Evolutionary conservation across 2,329 filamentous ascomycete genomes (phyloP), one percentile per base, ranked within the genome.

Genomic region (Karstenula rhodostoma): DNA sequence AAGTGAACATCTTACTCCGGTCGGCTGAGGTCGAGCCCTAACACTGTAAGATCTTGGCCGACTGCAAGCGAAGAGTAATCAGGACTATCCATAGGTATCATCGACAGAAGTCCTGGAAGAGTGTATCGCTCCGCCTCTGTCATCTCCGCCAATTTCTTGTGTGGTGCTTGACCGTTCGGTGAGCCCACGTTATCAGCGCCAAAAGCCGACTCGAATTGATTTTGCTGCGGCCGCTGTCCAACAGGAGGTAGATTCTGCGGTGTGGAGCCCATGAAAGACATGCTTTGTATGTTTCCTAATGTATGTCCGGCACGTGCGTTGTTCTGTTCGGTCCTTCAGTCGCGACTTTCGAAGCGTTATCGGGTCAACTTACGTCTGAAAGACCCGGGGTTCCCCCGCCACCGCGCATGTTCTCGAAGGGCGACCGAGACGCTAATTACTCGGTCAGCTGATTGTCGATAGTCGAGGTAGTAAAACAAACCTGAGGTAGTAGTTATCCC

Each of bases 11-110:
- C 83, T 76, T 81, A 87, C 85, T 87, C 85, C 61, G 84, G 83
- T 61, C 85, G 84, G 66, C 88, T 88, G 58, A 90, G 78, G 71
- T 90, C 87, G 65, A 90, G 79, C 27, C 87, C 88, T 23, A 90
- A 77, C 8, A 84, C 84, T 71, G 85, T 88, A 61, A 90, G 75
- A 72, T 90, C 87, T 72, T 89, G 86, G 15, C 88, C 88, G 64
- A 88, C 81, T 29, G 87, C 84, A 56, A 89, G 79, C 22, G 72
- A 72, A 23, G 73, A 81, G 68, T 75, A 77, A 73, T 83, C 86
- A 15, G 81, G 80, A 67, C 80, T 85, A 62, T 84, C 84, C 62
- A 81, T 79, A 56, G 82, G 83, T 64, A 86, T 85, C 82, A 84
- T 86, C 40, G 81, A 82, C 44, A 87, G 73, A n/a, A 89, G 76